Conservation (phyloP, 2,329 filamentous ascomycete species). For the Chaetomium olivaceum region DNA sequence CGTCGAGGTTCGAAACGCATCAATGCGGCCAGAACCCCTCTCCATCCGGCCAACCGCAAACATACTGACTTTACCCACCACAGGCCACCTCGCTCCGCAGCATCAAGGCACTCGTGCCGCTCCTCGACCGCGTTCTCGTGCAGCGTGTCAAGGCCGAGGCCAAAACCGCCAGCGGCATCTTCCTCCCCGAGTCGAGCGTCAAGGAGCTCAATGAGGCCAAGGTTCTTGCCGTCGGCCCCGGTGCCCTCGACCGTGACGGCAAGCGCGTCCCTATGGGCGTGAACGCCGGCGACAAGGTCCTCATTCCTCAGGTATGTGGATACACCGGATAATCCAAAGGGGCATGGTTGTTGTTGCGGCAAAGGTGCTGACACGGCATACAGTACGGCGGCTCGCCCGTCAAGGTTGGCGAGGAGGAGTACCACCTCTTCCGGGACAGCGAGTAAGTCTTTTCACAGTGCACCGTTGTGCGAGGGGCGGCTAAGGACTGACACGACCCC, state of each 20-base stretch:
- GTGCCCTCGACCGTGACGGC: slow-evolving; percentile 82
- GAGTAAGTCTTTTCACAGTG: slow-evolving; percentile 67
- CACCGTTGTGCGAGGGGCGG: neutral
- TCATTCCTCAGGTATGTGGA: slow-evolving; percentile 81
- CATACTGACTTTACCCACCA: neutral
- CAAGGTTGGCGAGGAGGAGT: slow-evolving; percentile 98
- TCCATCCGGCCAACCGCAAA: neutral
- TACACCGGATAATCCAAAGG: neutral
- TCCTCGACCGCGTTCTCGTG: slow-evolving; percentile 96
- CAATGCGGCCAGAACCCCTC: neutral
- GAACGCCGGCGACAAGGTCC: slow-evolving; percentile 79
- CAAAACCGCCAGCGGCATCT: slow-evolving; percentile 96
- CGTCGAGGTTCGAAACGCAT: neutral
- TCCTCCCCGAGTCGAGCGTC: slow-evolving; percentile 92
- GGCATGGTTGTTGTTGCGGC: neutral
- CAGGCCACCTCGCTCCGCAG: slow-evolving; percentile 80
- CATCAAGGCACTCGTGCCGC: slow-evolving; percentile 90
- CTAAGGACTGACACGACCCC: slow-evolving; percentile 26
- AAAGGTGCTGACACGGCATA: slow-evolving; percentile 34
- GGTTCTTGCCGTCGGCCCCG: slow-evolving; percentile 92
- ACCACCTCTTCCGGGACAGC: slow-evolving; percentile 91
- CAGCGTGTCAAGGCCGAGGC: slow-evolving; percentile 97
- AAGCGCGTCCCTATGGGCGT: slow-evolving; percentile 86
- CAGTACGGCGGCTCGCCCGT: slow-evolving; percentile 92
- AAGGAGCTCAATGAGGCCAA: slow-evolving; percentile 99